Conservation (phyloP, 2,329 filamentous ascomycete species). For the Calonectria fujianensis region DNA sequence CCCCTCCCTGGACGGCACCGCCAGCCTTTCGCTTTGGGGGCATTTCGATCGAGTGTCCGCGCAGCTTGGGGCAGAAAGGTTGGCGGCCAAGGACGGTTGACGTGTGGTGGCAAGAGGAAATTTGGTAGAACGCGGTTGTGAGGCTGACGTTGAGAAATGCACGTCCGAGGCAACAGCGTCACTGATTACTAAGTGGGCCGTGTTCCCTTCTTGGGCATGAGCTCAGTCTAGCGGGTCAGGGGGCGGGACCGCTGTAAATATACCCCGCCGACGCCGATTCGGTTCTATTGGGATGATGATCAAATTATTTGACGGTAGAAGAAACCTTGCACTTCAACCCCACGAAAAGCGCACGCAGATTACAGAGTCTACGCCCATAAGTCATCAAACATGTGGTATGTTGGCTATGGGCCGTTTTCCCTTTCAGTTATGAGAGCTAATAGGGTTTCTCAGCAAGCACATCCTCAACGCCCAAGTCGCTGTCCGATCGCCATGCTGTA, state of each 20-base stretch:
- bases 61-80: constrained; percentile 31
- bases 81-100: constrained; percentile 37
- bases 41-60: constrained; percentile 67
- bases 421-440: neutral
- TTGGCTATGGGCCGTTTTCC: neutral
- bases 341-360: neutral
- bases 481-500: constrained; percentile 97
- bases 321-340: constrained; percentile 10
- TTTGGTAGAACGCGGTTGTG: constrained; percentile 18
- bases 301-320: constrained; percentile 25
- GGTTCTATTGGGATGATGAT: constrained; percentile 28
- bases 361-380: neutral
- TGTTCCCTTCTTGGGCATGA: neutral
- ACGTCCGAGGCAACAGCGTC: constrained; percentile 38
- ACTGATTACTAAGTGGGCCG: constrained; percentile 36
- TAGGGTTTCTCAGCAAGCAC: constrained; percentile 83
- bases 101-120: constrained; percentile 19
- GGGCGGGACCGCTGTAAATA: constrained; percentile 40
- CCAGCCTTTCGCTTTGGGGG: constrained; percentile 82
- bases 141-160: constrained; percentile 32
- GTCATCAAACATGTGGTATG: constrained; percentile 62
- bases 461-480: constrained; percentile 98
- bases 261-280: constrained; percentile 39
- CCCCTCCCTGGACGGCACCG: constrained; percentile 66
- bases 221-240: constrained; percentile 33